Evolutionary conservation across 192 early-diverging fungal genomes (phyloP), one percentile per base, ranked within the genome.

Genomic region (Linnemannia schmuckeri): DNA sequence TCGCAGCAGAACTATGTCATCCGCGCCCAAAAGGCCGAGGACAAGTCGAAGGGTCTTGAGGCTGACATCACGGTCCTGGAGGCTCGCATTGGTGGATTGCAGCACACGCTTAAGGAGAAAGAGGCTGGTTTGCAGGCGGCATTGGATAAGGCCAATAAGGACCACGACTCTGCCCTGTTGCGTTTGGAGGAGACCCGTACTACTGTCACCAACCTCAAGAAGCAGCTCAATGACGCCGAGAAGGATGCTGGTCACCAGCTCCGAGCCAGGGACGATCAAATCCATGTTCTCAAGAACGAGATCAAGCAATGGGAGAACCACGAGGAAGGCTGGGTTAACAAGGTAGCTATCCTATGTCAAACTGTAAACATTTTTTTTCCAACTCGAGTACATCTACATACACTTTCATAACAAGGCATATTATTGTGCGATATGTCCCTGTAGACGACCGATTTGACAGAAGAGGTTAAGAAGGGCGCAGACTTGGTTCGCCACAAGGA

Each of bases 231-330:
- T 8, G 42, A 74, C 33, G 69, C 74, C 27, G 74, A 82, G 20
- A 72, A 75, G 27, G 80, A 82, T n/a, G 41, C 80, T 40, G 46
- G 46, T 10, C 35, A 71, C 0, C 63, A 75, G 22, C 37, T 78
- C 17, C n/a, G 46, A 4, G 70, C 30, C 1, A 70, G 70, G 13
- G 68, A 86, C 18, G 75, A 78, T 6, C 54, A 86, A 22, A 74
- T 86, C 9, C 7, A 41, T 10, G 30, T 0, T 9, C 68, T 86
- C 44, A 6, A n/a, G 18, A n/a, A 46, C 18, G 70, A 81, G 18
- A 37, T 86, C 37, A 54, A 81, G 55, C 40, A 38, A 20, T 86
- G 84, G 84, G 71, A 77, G 44, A 55, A 81, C 15, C 84, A 86
- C 46, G 84, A 86, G 46, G 78, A 72, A 17, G 41, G 46, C 20